phyloP scores from a whole-genome alignment of 441 rosid species.

The Populus hybrid region DNA sequence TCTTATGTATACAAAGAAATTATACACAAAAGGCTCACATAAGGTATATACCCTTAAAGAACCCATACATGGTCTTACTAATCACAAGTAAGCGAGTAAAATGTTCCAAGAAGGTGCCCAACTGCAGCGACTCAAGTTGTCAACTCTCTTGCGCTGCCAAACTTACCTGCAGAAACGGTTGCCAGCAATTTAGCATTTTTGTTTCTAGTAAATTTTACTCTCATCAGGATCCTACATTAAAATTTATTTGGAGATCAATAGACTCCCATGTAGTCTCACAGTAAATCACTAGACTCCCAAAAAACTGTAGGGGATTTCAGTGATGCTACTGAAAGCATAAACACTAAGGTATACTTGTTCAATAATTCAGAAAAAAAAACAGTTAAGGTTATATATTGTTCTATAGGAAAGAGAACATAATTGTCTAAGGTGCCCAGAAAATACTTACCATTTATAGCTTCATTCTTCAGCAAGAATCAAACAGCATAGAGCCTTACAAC shows the following conservation, averaged over 20 bases:
- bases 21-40: not conserved
- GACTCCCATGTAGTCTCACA: not conserved
- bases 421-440: not conserved
- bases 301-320: not conserved
- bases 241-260: not conserved
- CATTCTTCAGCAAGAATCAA: slow-evolving; percentile 31
- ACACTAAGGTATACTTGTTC: not conserved
- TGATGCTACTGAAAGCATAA: not conserved
- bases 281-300: not conserved
- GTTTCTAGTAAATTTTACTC: not conserved
- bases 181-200: not conserved
- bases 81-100: not conserved
- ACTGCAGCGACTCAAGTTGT: not conserved
- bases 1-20: not conserved
- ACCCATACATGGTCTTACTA: not conserved
- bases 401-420: not conserved
- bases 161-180: slow-evolving; percentile 14
- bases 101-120: not conserved
- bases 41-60: not conserved
- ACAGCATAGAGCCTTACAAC: slow-evolving; percentile 71
- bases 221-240: not conserved
- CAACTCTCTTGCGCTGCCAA: not conserved
- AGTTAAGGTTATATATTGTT: not conserved
- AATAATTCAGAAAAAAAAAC: not conserved
- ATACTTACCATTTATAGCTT: slow-evolving; percentile 12